Percentiles rank a stretch among this genome's conserved stretches.
Evolutionary conservation across 768 basidiomycete genomes (phyloP).

Genomic region (Trametes cingulata): DNA sequence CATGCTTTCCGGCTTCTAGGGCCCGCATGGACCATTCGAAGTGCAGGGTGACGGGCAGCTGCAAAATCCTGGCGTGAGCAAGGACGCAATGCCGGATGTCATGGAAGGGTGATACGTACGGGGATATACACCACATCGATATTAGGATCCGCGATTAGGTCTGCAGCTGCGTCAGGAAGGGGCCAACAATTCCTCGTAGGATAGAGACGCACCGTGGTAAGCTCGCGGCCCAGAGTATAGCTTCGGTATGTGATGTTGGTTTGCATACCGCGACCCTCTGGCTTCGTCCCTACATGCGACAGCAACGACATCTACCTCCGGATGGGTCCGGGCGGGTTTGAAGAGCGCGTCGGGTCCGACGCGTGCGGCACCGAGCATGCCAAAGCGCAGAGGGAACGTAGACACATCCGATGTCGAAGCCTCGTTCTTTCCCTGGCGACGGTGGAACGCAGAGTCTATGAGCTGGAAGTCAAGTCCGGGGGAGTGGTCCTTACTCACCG

Average conservation of each 20-base stretch:
- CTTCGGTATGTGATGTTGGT: conserved; percentile 52
- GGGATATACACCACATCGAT: conserved; percentile 37
- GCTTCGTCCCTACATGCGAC: conserved; percentile 56
- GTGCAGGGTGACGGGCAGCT: conserved; percentile 37
- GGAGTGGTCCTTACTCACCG: too few species aligned
- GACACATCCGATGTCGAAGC: too few species aligned
- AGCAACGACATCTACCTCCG: conserved; percentile 55
- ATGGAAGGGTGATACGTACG: conserved; percentile 6
- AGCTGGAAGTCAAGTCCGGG: too few species aligned
- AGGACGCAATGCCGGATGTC: too few species aligned
- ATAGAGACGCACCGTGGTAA: conserved; percentile 50
- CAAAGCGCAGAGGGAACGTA: conserved; percentile 35
- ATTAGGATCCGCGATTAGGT: conserved; percentile 28
- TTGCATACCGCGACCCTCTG: conserved; percentile 51
- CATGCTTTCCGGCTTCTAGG: conserved; percentile 36
- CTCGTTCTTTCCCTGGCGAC: too few species aligned
- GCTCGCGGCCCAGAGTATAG: conserved; percentile 47
- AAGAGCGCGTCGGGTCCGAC: conserved; percentile 57
- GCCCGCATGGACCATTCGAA: conserved; percentile 39
- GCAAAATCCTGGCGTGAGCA: background rate
- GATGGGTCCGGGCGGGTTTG: conserved; percentile 50
- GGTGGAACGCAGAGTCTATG: too few species aligned
- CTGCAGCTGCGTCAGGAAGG: background rate
- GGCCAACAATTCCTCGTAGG: background rate
- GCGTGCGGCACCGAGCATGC: conserved; percentile 53